These are phyloP conservation scores for Claviceps sp. DNA, from an alignment of 2,329 filamentous ascomycete species.

Conservation along the genomic window DNA sequence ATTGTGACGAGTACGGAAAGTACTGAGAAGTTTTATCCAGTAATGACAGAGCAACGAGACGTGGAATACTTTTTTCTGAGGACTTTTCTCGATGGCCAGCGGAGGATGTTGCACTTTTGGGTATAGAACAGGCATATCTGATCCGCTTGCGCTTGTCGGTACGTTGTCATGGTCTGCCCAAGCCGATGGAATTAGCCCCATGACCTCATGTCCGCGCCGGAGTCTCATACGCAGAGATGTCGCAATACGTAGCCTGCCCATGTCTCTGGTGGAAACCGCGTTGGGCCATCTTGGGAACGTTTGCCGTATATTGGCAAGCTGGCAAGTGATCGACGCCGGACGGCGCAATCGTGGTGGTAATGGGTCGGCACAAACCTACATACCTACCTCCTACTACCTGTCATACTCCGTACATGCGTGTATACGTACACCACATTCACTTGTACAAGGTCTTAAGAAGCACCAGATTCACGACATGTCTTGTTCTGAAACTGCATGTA, in stretches of 20 bases:
- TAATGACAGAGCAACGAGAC: neutral
- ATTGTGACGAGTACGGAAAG: neutral
- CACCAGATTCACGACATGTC: neutral
- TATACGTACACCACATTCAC: too few relatives aligned
- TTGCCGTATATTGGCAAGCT: neutral
- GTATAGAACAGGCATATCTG: neutral
- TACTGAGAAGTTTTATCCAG: neutral
- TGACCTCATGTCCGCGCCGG: neutral
- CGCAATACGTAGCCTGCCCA: neutral
- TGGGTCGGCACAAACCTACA: too few relatives aligned
- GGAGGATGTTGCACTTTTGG: neutral
- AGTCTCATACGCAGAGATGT: neutral
- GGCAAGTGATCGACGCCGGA: neutral
- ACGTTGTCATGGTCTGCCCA: neutral
- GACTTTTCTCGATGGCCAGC: neutral
- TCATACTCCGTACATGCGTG: too few relatives aligned
- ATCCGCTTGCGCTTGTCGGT: neutral
- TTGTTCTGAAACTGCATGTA: neutral
- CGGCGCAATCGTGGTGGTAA: neutral
- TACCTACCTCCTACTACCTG: too few relatives aligned
- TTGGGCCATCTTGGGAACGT: neutral
- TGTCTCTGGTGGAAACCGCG: neutral
- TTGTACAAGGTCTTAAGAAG: neutral
- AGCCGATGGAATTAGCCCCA: neutral
- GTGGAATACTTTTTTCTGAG: neutral